Evolutionary conservation across 2,329 filamentous ascomycete genomes (phyloP).

Genomic region (Colletotrichum viniferum): DNA sequence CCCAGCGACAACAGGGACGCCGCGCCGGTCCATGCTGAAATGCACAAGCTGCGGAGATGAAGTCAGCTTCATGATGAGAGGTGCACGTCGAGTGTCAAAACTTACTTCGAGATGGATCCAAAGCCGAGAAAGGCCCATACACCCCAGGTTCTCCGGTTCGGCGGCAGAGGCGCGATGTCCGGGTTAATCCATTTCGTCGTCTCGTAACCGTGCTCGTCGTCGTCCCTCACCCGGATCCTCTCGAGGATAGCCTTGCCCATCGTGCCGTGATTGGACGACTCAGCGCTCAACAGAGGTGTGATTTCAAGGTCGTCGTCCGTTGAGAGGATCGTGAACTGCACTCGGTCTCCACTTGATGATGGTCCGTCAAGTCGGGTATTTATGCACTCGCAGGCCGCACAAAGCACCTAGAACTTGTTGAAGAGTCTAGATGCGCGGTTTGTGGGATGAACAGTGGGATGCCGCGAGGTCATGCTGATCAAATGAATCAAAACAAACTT

Average conservation of each 20-base stretch:
- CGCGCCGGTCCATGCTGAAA: constrained; percentile 22
- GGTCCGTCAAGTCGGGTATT: neutral
- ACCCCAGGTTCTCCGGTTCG: constrained; percentile 49
- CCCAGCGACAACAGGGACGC: constrained; percentile 21
- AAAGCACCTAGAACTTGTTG: neutral
- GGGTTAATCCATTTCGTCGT: constrained; percentile 55
- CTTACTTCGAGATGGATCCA: constrained; percentile 24
- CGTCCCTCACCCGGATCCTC: constrained; percentile 14
- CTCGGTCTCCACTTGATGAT: neutral
- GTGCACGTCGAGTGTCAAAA: neutral
- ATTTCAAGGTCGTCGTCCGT: neutral
- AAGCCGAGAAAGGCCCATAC: constrained; percentile 24
- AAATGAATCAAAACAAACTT: neutral
- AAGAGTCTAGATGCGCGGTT: neutral
- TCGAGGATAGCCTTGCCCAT: constrained; percentile 12
- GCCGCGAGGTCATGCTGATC: neutral
- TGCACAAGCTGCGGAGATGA: constrained; percentile 5
- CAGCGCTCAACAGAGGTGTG: neutral
- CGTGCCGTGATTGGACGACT: neutral
- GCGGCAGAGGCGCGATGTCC: constrained; percentile 43
- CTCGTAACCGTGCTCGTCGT: constrained; percentile 29
- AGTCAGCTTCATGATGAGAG: neutral
- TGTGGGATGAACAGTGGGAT: neutral
- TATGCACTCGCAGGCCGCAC: neutral
- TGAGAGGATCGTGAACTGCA: neutral